phyloP scores from a whole-genome alignment of 2,329 filamentous ascomycete genomes.

The Phyllosticta citriasiana region DNA sequence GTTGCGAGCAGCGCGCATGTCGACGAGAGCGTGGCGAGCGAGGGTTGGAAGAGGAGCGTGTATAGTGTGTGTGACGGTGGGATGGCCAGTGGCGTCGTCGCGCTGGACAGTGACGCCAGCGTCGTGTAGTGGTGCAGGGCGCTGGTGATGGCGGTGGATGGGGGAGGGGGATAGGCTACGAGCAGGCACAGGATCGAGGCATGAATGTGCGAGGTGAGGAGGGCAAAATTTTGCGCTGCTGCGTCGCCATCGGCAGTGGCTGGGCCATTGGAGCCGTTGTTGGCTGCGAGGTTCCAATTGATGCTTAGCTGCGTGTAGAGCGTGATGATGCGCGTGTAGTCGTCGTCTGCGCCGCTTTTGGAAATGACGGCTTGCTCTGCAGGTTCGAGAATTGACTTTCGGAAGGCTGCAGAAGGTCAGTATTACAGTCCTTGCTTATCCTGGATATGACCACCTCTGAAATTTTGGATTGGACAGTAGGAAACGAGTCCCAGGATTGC shows the following conservation, averaged over 20 bases:
- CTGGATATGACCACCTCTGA: conserved; percentile 39
- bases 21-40: conserved; percentile 54
- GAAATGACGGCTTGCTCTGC: conserved; percentile 33
- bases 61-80: conserved; percentile 62
- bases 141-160: conserved; percentile 37
- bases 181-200: conserved; percentile 22
- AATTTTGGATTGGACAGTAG: conserved; percentile 37
- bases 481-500: conserved; percentile 46
- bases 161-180: conserved; percentile 18
- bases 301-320: conserved; percentile 59
- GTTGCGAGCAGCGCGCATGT: conserved; percentile 58
- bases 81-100: conserved; percentile 52
- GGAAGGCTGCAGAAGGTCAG: conserved; percentile 21
- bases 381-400: conserved; percentile 26
- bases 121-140: conserved; percentile 60
- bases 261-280: conserved; percentile 29
- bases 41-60: conserved; percentile 56
- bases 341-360: conserved; percentile 25
- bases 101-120: conserved; percentile 26
- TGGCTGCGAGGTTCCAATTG: conserved; percentile 21
- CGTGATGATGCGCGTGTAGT: conserved; percentile 50
- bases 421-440: neutral
- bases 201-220: conserved; percentile 22
- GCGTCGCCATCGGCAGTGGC: neutral
- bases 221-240: conserved; percentile 30